A percentile compares a stretch with the other conserved stretches of the same genome.
These are phyloP conservation scores for Melocanna baccifera DNA, from an alignment of 176 grass and related monocot genomes.

Conservation along the genomic window DNA sequence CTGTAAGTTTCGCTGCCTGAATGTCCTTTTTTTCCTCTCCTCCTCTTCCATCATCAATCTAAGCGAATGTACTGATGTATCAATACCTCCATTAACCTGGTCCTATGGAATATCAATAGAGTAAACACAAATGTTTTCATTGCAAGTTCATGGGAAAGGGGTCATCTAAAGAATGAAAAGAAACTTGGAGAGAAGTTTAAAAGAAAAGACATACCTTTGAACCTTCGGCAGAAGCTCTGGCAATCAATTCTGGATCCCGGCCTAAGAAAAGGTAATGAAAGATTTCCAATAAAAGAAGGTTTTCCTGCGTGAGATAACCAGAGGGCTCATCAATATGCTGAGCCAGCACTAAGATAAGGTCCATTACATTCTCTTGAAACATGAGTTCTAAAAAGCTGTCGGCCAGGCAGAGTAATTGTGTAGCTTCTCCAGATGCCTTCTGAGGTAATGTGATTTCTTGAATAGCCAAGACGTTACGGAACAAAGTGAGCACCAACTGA, in stretches of 20 bases:
- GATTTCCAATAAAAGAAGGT: constrained; percentile 86
- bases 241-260: constrained; percentile 74
- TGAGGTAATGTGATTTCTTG: constrained; percentile 88
- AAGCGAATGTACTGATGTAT: constrained; percentile 60
- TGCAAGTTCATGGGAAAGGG: constrained; percentile 7
- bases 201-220: constrained; percentile 59
- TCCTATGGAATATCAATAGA: constrained; percentile 27
- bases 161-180: background rate
- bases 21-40: constrained; percentile 45
- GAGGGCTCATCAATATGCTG: constrained; percentile 81
- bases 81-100: constrained; percentile 46
- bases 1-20: constrained; percentile 45
- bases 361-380: constrained; percentile 97
- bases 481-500: constrained; percentile 90
- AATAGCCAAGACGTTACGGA: constrained; percentile 81
- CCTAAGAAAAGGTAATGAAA: constrained; percentile 85
- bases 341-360: constrained; percentile 87
- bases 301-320: constrained; percentile 84
- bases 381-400: constrained; percentile 80
- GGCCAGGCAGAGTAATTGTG: constrained; percentile 64
- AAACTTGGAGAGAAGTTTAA: background rate
- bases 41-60: constrained; percentile 69
- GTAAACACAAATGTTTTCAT: constrained; percentile 10
- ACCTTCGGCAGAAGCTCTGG: constrained; percentile 46
- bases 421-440: constrained; percentile 73